A percentile compares a stretch with the other conserved stretches of the same genome.
Conservation (phyloP, 2,329 filamentous ascomycete species). For the Passalora sequoiae region DNA sequence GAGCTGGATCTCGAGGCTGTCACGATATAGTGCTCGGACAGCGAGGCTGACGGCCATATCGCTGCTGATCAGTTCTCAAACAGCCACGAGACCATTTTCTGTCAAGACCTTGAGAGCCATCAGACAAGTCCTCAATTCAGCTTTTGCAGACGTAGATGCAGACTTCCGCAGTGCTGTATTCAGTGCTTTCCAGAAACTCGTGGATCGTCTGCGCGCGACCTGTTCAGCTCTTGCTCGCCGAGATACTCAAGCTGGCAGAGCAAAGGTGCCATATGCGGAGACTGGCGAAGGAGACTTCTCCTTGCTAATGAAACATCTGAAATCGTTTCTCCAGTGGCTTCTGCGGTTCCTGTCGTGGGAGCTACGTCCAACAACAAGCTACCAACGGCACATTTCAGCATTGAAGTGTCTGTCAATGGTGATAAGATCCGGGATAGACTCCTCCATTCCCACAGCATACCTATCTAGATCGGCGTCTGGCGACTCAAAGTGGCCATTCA, state of each 20-base stretch:
- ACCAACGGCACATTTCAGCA: constrained; percentile 80
- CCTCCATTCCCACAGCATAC: constrained; percentile 35
- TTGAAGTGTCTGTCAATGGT: constrained; percentile 65
- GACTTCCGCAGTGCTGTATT: constrained; percentile 79
- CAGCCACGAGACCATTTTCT: constrained; percentile 69
- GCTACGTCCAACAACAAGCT: constrained; percentile 74
- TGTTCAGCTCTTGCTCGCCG: constrained; percentile 48
- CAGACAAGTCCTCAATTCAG: constrained; percentile 59
- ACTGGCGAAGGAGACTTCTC: neutral
- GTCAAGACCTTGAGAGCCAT: constrained; percentile 58
- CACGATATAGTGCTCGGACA: constrained; percentile 34
- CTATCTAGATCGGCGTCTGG: constrained; percentile 47
- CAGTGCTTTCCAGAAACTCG: constrained; percentile 67
- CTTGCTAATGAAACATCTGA: neutral
- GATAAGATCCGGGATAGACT: constrained; percentile 64
- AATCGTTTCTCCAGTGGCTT: constrained; percentile 67
- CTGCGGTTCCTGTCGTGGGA: constrained; percentile 66
- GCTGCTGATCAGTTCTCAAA: constrained; percentile 69
- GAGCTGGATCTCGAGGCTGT: constrained; percentile 35
- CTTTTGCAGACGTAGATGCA: constrained; percentile 79
- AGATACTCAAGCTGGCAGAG: neutral
- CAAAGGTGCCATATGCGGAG: too few relatives aligned
- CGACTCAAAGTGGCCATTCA: constrained; percentile 48
- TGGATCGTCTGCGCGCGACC: constrained; percentile 67
- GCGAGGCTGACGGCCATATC: constrained; percentile 77